Percentiles rank a stretch among this genome's conserved stretches.
phyloP scores from a whole-genome alignment of 306 rosid species.

The Astragalus membranaceus region DNA sequence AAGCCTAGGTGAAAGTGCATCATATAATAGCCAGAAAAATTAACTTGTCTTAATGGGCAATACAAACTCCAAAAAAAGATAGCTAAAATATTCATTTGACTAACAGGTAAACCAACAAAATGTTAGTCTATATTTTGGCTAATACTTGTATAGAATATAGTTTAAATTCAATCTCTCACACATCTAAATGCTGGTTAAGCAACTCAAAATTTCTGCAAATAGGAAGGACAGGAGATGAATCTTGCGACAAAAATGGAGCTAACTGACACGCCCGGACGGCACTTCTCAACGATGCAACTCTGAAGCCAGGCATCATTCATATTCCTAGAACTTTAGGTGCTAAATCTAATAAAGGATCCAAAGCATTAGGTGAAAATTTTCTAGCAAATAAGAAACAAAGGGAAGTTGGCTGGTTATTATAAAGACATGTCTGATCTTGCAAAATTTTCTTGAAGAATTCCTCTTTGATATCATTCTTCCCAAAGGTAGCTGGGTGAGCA shows the following conservation, averaged over 20 bases:
- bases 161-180: slow-evolving; percentile 35
- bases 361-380: slow-evolving; percentile 91
- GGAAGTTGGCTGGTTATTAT: slow-evolving; percentile 76
- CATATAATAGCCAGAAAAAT: background rate
- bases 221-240: slow-evolving; percentile 19
- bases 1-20: background rate
- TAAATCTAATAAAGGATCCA: slow-evolving; percentile 64
- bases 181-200: slow-evolving; percentile 22
- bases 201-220: slow-evolving; percentile 28
- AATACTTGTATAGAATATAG: slow-evolving; percentile 21
- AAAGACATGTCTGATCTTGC: slow-evolving; percentile 53
- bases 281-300: slow-evolving; percentile 22
- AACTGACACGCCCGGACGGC: slow-evolving; percentile 23
- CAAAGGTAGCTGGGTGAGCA: slow-evolving; percentile 98
- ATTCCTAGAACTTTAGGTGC: slow-evolving; percentile 64
- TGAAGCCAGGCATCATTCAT: slow-evolving; percentile 30
- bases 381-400: slow-evolving; percentile 94
- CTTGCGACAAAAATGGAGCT: slow-evolving; percentile 16
- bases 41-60: background rate
- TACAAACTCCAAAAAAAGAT: slow-evolving; percentile 12
- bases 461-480: slow-evolving; percentile 69
- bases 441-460: slow-evolving; percentile 65
- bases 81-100: slow-evolving; percentile 22
- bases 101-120: slow-evolving; percentile 22
- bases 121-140: slow-evolving; percentile 18